A percentile compares a stretch with the other conserved stretches of the same genome.
Conservation (phyloP, 1,284 basidiomycete genomes). For the Malassezia slooffiae region DNA sequence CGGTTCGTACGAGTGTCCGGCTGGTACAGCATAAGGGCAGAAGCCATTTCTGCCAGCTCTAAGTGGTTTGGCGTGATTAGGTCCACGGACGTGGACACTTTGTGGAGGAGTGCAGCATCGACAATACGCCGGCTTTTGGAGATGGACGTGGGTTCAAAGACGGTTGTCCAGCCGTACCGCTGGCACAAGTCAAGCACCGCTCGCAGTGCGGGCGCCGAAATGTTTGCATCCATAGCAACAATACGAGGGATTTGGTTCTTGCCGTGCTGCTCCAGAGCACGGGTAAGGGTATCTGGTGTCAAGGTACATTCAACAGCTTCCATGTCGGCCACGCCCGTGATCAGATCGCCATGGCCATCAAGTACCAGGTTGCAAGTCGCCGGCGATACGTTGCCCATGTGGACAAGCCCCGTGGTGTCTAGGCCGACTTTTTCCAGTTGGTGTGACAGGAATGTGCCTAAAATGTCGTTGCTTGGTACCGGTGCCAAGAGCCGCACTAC, state of each 20-base stretch:
- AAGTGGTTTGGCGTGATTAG: conserved; percentile 17
- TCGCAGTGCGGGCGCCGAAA: conserved; percentile 54
- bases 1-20: too few relatives aligned
- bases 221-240: conserved; percentile 73
- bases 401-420: conserved; percentile 69
- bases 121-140: conserved; percentile 64
- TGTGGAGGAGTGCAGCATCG: conserved; percentile 47
- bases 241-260: conserved; percentile 52
- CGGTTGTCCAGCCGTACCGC: conserved; percentile 8
- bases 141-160: conserved; percentile 69
- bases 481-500: too few relatives aligned
- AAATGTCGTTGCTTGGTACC: too few relatives aligned
- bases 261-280: conserved; percentile 49
- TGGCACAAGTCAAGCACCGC: conserved; percentile 49
- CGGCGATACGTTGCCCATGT: too few relatives aligned
- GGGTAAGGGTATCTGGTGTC: background rate
- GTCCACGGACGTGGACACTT: conserved; percentile 43
- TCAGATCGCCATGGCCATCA: conserved; percentile 60
- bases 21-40: too few relatives aligned
- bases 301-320: conserved; percentile 24
- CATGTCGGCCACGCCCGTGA: conserved; percentile 86
- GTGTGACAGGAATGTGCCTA: too few relatives aligned
- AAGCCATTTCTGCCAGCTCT: conserved; percentile 10
- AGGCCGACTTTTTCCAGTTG: too few relatives aligned
- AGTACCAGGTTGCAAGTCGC: conserved; percentile 81